phyloP scores from a whole-genome alignment of 2,329 filamentous ascomycete species.

The Phaeosphaeriaceae sp. region DNA sequence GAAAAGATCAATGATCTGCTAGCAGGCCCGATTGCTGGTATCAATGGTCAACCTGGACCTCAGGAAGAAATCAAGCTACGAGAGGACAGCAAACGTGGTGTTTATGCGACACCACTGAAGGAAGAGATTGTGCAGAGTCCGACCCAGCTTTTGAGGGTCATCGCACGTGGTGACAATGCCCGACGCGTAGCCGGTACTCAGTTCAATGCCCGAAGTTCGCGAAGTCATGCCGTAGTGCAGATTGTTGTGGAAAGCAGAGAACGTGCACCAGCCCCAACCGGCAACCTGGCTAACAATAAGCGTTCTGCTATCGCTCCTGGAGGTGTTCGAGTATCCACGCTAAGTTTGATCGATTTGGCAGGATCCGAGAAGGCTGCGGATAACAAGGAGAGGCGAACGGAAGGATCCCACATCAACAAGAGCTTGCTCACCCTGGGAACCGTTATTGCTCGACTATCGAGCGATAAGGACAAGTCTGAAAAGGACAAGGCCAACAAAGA shows the following conservation, averaged over 20 bases:
- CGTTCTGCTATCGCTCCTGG: conserved; percentile 65
- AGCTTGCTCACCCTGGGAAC: conserved; percentile 93
- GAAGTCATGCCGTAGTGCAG: conserved; percentile 97
- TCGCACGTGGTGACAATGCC: conserved; percentile 90
- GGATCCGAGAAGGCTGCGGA: conserved; percentile 96
- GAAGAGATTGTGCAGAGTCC: conserved; percentile 99
- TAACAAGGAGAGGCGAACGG: conserved; percentile 88
- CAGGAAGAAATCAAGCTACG: conserved; percentile 97
- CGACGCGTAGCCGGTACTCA: conserved; percentile 92
- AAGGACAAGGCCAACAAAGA: conserved; percentile 84
- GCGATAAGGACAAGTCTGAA: conserved; percentile 79
- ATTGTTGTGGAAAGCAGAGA: conserved; percentile 98
- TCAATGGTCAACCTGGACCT: conserved; percentile 53
- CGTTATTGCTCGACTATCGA: conserved; percentile 91
- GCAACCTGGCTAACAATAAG: conserved; percentile 51
- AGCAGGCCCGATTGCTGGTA: conserved; percentile 71
- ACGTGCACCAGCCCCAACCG: conserved; percentile 66
- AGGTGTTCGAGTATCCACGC: conserved; percentile 91
- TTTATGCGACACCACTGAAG: conserved; percentile 94
- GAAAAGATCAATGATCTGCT: conserved; percentile 95
- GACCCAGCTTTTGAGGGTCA: conserved; percentile 91
- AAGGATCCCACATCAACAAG: conserved; percentile 99
- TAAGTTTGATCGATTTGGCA: conserved; percentile 94
- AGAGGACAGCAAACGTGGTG: conserved; percentile 93
- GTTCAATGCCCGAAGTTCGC: conserved; percentile 94